Base-by-base conservation (phyloP, 768 basidiomycete species). In the Boletus rubropictus region DNA sequence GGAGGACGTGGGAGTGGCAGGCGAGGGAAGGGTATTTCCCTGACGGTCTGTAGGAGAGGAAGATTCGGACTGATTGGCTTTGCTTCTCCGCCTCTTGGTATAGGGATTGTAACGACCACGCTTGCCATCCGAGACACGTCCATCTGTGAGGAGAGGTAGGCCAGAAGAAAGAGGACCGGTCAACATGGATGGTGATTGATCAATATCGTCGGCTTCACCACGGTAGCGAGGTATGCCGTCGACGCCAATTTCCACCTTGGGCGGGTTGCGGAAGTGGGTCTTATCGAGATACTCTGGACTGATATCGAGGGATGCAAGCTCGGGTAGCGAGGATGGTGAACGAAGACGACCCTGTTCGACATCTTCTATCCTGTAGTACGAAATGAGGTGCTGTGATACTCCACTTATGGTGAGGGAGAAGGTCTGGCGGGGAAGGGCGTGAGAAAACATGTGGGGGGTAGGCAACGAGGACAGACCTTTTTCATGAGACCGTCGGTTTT, bases 401-500 rank as follows among this genome's bases (percentile, higher is more conserved):
- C 89, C 89, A 46, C 76, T 76, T 49, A 93, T 90, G 18, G 83
- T 83, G 46, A 96, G 72, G 10, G 93, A 95, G 65, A 96, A 93
- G 8, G 93, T 95, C 92, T 95, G 63, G 18, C 18, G 20, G 34
- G 35, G 35, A 17, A 3, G 27, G 31, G 55, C 62, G 62, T 69
- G 63, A 69, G 63, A 66, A 69, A 57, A 32, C 21, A 42, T 25
- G 33, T 17, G 33, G 50, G 20, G 47, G 15, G 42, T 14, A 39
- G 41, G 49, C 41, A 40, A 32, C 42, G 56, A 44, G 36, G 53
- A 67, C 79, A 56, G 37, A 92, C 95, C 81, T 97, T 96, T 75
- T 98, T 98, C 82, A 97, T 91, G 65, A 98, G 78, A 7, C 95
- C 95, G 48, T 91, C 86, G 0, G 76, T 66, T 62, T 94, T 95